Evolutionary conservation across 179 eudicot genomes (phyloP), one percentile per base, ranked within the genome.

Genomic region (Drosera spatulata): DNA sequence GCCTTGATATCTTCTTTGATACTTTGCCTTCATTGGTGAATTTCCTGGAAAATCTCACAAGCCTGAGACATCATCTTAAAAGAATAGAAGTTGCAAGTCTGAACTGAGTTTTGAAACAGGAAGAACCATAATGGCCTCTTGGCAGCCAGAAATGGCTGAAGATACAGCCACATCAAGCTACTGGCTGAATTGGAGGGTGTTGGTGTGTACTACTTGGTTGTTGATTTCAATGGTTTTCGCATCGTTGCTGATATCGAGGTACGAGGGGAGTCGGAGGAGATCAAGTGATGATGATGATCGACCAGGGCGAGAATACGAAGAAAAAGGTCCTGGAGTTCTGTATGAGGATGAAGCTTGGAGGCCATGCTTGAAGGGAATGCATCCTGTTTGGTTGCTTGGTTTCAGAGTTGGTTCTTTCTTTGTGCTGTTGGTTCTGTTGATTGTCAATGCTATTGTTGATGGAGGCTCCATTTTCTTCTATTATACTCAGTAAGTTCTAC

Each of bases 401-500:
- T 84, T 68, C 63, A 74, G 90, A 61, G 38, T 81, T 44, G n/a
- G 75, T 54, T 69, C 81, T 7, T 75, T 82, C 67, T 57, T 67
- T 59, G 43, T 79, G 48, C 79, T 81, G 52, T 67, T 68, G 37
- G 67, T 53, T 15, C 66, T 76, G n/a, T 65, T 79, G 39, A 55
- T 64, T 69, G 68, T 57, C 53, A 81, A 82, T 69, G 39, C 79
- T 58, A 56, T 63, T 64, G 48, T 63, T 69, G 83, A 82, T 54
- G 91, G 87, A 49, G 59, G 41, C 54, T 61, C 55, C 54, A 55
- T 82, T 42, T 63, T 79, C 64, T 65, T 44, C 73, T 85, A 82
- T 61, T 85, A 85, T 54, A 85, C 91, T 10, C 83, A 85, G 91
- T 85, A 64, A 82, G 87, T 22, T 22, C 33, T 22, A 22, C 71